These are phyloP conservation scores for Podospora conica DNA, from an alignment of 495 filamentous ascomycete species.

Conservation along the genomic window DNA sequence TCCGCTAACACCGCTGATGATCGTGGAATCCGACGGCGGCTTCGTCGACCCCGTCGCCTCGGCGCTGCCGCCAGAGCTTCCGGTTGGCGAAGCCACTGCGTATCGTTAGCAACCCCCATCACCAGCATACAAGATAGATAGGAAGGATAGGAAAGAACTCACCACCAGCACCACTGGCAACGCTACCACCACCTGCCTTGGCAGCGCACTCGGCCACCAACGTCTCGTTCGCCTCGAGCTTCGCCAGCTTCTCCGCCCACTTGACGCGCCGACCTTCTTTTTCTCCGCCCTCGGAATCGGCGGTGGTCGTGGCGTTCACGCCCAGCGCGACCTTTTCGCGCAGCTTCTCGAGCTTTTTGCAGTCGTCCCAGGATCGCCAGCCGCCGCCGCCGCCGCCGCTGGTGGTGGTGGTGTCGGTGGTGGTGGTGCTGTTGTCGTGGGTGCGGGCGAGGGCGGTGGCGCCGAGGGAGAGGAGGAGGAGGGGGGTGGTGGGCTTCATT, in stretches of 20 bases:
- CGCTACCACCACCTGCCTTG: neutral
- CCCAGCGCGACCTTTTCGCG: neutral
- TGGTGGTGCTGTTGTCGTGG: neutral
- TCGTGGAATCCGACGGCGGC: neutral
- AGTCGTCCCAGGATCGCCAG: neutral
- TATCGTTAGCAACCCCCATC: neutral
- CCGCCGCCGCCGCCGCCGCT: neutral
- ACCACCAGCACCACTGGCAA: neutral
- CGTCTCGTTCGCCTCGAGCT: neutral
- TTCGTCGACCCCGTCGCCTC: neutral
- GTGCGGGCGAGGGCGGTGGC: conserved; percentile 1
- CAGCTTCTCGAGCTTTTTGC: neutral
- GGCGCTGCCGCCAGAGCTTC: neutral
- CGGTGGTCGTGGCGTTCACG: neutral
- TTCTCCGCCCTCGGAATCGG: neutral
- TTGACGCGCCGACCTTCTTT: neutral
- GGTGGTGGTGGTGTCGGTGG: neutral
- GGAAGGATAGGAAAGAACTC: neutral
- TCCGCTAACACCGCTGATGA: neutral
- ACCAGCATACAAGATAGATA: no score
- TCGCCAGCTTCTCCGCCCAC: neutral
- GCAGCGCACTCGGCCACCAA: neutral
- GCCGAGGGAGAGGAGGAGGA: conserved; percentile 1
- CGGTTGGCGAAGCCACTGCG: neutral
- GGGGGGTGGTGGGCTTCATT: neutral